Conservation (phyloP, 2,329 filamentous ascomycete genomes). For the Tolypocladium cylindrosporum region DNA sequence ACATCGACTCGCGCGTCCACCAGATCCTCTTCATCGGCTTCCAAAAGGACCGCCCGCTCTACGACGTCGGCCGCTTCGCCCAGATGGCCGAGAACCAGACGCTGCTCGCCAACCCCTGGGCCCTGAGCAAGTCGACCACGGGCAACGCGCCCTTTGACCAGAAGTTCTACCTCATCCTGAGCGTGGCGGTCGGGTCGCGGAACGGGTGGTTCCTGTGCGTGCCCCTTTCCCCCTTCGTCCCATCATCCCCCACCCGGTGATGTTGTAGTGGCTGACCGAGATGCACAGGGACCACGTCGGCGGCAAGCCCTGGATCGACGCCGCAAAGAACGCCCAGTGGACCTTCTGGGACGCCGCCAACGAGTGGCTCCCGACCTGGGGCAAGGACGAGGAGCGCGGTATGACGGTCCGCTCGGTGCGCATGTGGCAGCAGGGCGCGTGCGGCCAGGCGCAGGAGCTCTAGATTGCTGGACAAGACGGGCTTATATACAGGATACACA, state of each 20-base stretch:
- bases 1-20: constrained; percentile 33
- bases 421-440: constrained; percentile 30
- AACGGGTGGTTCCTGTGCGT: constrained; percentile 37
- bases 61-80: constrained; percentile 31
- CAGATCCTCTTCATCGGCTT: constrained; percentile 29
- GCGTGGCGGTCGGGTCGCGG: constrained; percentile 37
- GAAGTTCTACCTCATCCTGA: constrained; percentile 39
- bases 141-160: constrained; percentile 41
- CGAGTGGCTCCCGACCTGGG: constrained; percentile 38
- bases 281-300: constrained; percentile 28
- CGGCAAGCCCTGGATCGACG: constrained; percentile 36
- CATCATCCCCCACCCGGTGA: neutral
- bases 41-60: constrained; percentile 22
- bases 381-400: constrained; percentile 26
- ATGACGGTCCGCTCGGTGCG: constrained; percentile 36
- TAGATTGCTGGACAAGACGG: neutral
- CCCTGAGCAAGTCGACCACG: constrained; percentile 19
- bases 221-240: neutral
- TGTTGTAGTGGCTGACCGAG: neutral
- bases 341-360: constrained; percentile 31
- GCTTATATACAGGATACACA: neutral
- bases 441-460: constrained; percentile 5
- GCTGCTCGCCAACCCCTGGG: constrained; percentile 33
- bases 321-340: constrained; percentile 23
- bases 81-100: constrained; percentile 29